phyloP scores from a whole-genome alignment of 1,284 basidiomycete genomes.

The Rhodotorula sp. region DNA sequence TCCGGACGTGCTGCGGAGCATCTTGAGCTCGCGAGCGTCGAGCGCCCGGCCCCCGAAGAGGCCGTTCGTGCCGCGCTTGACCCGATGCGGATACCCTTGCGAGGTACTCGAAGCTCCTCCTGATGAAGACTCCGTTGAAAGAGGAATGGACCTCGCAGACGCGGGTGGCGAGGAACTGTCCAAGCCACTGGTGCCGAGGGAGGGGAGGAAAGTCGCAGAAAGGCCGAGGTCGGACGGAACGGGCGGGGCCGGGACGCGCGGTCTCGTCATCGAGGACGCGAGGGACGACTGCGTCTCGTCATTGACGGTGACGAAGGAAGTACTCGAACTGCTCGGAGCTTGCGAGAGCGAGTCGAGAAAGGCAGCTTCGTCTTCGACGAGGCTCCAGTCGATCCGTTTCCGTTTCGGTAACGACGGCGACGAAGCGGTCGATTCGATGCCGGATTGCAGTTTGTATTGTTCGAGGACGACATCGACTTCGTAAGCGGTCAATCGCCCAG shows the following conservation, averaged over 20 bases:
- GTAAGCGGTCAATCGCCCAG: constrained; percentile 19
- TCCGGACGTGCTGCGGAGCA: constrained; percentile 9
- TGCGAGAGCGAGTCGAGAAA: not conserved
- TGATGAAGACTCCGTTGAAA: not conserved
- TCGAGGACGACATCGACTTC: constrained; percentile 32
- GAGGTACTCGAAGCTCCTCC: not conserved
- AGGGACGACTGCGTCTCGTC: not conserved
- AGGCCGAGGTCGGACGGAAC: not conserved
- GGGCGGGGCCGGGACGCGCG: not conserved
- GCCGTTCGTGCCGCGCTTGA: constrained; percentile 13
- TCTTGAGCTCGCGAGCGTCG: constrained; percentile 8
- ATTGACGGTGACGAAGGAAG: not conserved
- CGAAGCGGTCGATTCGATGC: not conserved
- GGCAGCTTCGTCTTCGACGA: not conserved
- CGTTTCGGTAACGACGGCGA: constrained; percentile 5
- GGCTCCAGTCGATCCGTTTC: constrained; percentile 27
- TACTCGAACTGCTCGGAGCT: not conserved
- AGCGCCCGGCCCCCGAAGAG: constrained; percentile 28
- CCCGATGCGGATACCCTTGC: constrained; percentile 1
- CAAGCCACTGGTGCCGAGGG: not conserved
- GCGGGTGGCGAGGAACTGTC: not conserved
- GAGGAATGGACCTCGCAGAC: not conserved
- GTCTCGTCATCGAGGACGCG: not conserved
- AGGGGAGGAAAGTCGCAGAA: not conserved
- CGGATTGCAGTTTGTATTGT: constrained; percentile 26